A percentile compares a stretch with the other conserved stretches of the same genome.
Conservation (phyloP, 2,329 filamentous ascomycete species). For the Arthrobotrys conoides region DNA sequence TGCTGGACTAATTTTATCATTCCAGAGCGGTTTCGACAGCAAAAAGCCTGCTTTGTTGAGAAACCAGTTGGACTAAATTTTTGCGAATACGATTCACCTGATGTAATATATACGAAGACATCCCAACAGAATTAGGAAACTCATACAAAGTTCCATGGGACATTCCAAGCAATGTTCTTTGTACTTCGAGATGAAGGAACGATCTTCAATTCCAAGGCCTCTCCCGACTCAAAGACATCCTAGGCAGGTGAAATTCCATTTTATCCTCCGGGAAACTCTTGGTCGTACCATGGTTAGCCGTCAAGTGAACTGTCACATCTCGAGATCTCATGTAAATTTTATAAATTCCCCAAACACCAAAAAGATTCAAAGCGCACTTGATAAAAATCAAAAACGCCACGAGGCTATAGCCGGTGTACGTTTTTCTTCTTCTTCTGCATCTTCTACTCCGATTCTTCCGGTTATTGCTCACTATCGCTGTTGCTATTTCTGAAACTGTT, state of each 20-base stretch:
- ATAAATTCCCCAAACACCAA: too few relatives aligned
- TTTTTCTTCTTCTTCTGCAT: neutral
- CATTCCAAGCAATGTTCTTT: neutral
- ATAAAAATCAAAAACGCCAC: neutral
- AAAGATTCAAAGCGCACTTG: neutral
- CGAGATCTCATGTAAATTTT: neutral
- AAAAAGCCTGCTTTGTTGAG: too few relatives aligned
- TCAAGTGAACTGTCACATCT: neutral
- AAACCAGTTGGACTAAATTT: neutral
- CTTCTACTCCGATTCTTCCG: neutral
- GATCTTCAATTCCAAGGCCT: neutral
- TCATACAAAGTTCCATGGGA: neutral
- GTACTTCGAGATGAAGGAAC: neutral
- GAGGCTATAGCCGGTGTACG: neutral
- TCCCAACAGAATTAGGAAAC: neutral
- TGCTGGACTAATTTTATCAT: neutral
- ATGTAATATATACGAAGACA: constrained; percentile 5
- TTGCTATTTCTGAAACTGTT: constrained; percentile 22
- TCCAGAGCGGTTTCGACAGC: too few relatives aligned
- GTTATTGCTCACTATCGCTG: neutral
- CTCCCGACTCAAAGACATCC: neutral
- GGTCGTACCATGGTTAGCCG: constrained; percentile 8
- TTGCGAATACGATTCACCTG: constrained; percentile 9
- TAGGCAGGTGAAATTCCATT: neutral
- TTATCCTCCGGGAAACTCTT: neutral